These are phyloP conservation scores for Pilaira anomala DNA, from an alignment of 192 early-diverging fungal species.

Conservation along the genomic window DNA sequence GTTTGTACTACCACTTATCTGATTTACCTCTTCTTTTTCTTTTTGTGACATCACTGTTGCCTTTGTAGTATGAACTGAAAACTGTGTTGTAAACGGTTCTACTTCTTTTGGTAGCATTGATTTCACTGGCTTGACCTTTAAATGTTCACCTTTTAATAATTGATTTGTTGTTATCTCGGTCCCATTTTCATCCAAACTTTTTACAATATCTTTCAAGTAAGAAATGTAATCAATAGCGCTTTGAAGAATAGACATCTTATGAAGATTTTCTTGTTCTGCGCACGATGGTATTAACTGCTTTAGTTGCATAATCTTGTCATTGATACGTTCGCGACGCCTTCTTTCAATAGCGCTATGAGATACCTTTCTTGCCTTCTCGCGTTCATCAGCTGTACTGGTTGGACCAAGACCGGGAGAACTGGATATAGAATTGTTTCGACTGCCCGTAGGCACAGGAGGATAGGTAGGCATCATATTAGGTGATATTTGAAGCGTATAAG, in stretches of 20 bases:
- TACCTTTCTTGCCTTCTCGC: slow-evolving; percentile 70
- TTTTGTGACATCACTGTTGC: not conserved
- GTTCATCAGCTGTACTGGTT: slow-evolving; percentile 41
- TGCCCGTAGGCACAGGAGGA: no score
- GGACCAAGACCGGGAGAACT: not conserved
- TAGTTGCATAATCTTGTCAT: slow-evolving; percentile 75
- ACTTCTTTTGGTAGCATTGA: slow-evolving; percentile 35
- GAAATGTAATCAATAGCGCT: slow-evolving; percentile 72
- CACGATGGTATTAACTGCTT: slow-evolving; percentile 71
- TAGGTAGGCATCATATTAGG: not conserved
- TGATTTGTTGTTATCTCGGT: not conserved
- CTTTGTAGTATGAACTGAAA: slow-evolving; percentile 5
- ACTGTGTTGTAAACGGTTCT: slow-evolving; percentile 32
- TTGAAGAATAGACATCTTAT: slow-evolving; percentile 70
- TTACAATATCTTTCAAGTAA: slow-evolving; percentile 43
- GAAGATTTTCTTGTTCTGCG: slow-evolving; percentile 59
- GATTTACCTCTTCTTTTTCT: not conserved
- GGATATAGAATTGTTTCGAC: not conserved
- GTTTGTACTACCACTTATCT: no score
- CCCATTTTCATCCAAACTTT: slow-evolving; percentile 14
- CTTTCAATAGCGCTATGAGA: slow-evolving; percentile 85
- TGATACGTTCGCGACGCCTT: slow-evolving; percentile 79
- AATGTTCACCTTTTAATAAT: slow-evolving; percentile 18
- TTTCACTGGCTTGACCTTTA: slow-evolving; percentile 22
- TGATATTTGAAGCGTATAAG: slow-evolving; percentile 9